Evolutionary conservation across 257 asterid genomes (phyloP), one percentile per base, ranked within the genome.

Genomic region (Penstemon davidsonii): DNA sequence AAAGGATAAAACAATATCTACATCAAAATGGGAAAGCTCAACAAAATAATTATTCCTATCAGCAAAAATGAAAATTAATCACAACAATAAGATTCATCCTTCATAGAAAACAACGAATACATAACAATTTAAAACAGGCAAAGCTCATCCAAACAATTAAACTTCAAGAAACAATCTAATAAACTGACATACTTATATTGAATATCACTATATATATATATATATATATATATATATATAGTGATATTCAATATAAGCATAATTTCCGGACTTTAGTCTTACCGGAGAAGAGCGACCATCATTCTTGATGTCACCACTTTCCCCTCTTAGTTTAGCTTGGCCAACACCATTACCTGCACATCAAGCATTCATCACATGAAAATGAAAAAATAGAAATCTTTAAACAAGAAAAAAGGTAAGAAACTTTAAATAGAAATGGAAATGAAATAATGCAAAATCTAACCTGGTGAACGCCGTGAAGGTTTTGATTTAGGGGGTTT

Each of bases 391-490:
- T 10, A 36, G 7, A 60, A 5, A 5, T 5, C 38, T n/a, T 9
- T 3, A 49, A 8, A 43, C 1, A 43, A 2, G n/a, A 10, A 33
- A 7, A 12, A 50, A 4, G 4, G 7, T 5, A 38, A 10, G 9
- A 4, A 3, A 47, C 60, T 39, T 3, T 9, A 7, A 33, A 5
- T 45, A 6, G 12, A 9, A 12, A 39, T 53, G 51, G 5, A 10
- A 12, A 45, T 7, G 6, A 37, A 57, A 25, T 25, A 25, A 33
- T 3, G 33, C 25, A 37, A 63, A 60, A 19, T 44, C 72, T 36
- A 79, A 90, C 97, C 98, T 82, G 85, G 53, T 57, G 86, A 67
- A 36, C 44, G 67, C 3, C n/a, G 68, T 8, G 89, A 57, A 53
- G 88, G 61, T 37, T 77, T 76, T 44, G 91, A 51, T 62, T 80